A percentile compares a stretch with the other conserved stretches of the same genome.
Evolutionary conservation across 192 early-diverging fungal species (phyloP).

Genomic region (Tieghemiomyces parasiticus): DNA sequence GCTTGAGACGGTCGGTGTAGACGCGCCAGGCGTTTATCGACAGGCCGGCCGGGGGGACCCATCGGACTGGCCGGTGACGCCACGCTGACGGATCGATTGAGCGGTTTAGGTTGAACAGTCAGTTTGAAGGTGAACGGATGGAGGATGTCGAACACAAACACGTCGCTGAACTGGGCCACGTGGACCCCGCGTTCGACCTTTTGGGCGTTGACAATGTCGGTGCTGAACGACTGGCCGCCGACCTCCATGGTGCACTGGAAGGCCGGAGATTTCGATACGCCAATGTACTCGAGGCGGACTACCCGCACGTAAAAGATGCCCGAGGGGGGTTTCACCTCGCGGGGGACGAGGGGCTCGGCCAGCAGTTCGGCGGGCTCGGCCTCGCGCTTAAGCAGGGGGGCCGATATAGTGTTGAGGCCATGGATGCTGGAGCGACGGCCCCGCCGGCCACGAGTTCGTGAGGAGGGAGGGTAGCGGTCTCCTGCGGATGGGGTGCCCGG

Average conservation of each 20-base stretch:
- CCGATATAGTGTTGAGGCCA: constrained; percentile 2
- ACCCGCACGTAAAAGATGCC: constrained; percentile 11
- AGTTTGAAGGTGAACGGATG: constrained; percentile 10
- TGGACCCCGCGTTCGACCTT: neutral
- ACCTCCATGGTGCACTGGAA: constrained; percentile 11
- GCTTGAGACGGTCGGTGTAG: too few species aligned
- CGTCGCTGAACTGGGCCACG: neutral
- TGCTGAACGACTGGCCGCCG: neutral
- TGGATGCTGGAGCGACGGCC: constrained; percentile 9
- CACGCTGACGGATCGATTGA: neutral
- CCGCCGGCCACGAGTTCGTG: neutral
- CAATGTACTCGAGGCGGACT: constrained; percentile 5
- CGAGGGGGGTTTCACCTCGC: neutral
- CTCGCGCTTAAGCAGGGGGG: constrained; percentile 1
- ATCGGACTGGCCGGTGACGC: neutral
- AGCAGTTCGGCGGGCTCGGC: neutral
- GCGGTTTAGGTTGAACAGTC: constrained; percentile 1
- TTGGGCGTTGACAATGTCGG: neutral
- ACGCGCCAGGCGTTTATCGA: neutral
- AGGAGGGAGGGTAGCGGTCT: neutral
- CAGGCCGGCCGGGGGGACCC: too few species aligned
- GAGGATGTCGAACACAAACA: constrained; percentile 10
- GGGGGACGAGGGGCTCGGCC: neutral
- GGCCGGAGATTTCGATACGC: neutral
- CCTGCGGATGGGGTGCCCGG: neutral